phyloP scores from a whole-genome alignment of 1,284 basidiomycete genomes.

The Vanrija sp. region DNA sequence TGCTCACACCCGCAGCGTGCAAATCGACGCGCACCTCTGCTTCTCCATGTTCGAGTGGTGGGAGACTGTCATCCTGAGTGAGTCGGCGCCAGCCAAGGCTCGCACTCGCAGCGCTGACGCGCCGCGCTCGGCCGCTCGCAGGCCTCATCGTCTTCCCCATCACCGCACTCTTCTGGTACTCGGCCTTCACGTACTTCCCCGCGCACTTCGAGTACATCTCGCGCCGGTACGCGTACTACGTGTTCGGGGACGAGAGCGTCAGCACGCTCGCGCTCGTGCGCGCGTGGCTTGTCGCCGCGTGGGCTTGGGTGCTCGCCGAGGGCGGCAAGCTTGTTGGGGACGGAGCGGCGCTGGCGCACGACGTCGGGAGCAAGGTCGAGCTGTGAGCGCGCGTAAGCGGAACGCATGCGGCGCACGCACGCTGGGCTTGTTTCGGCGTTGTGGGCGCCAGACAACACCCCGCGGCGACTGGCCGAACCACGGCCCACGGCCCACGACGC shows the following conservation, averaged over 20 bases:
- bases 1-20: constrained; percentile 25
- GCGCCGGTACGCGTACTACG: constrained; percentile 47
- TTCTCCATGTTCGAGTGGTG: constrained; percentile 47
- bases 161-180: constrained; percentile 45
- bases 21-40: constrained; percentile 40
- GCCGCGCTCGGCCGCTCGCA: constrained; percentile 6
- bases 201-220: constrained; percentile 43
- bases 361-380: not conserved
- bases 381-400: not conserved
- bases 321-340: not conserved
- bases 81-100: constrained; percentile 11
- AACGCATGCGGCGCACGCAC: too few species aligned
- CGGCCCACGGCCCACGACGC: too few species aligned
- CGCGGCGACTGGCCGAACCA: too few species aligned
- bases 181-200: constrained; percentile 46
- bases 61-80: constrained; percentile 45
- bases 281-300: constrained; percentile 6
- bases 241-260: constrained; percentile 45
- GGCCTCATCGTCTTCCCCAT: constrained; percentile 35
- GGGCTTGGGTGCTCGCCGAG: not conserved
- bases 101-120: not conserved
- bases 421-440: too few species aligned
- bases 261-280: constrained; percentile 5
- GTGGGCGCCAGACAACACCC: too few species aligned
- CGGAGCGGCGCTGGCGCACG: too few species aligned